Evolutionary conservation across 1,284 basidiomycete species (phyloP), one percentile per base, ranked within the genome.

Genomic region (Cryptococcus sp.): DNA sequence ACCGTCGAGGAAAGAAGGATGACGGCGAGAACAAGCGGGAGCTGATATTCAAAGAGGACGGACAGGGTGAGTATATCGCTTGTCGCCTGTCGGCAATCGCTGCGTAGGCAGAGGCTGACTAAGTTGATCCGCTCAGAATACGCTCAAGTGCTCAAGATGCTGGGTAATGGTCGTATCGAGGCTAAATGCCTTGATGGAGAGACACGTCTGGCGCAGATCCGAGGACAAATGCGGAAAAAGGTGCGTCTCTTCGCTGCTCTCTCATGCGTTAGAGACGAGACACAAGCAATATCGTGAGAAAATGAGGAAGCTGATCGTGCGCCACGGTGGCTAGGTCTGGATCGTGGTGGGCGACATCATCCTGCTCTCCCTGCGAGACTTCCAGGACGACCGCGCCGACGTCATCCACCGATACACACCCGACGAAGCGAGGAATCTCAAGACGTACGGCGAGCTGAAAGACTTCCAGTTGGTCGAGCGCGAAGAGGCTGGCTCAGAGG

Each of bases 141-240:
- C 79, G 96, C 94, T 20, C 96, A 99, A 79, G 96, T 99, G 46
- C 88, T 84, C 55, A 98, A 97, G 83, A 99, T 99, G 96, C 85
- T 99, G 54, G 96, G 96, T 55, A 99, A 99, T 77, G 96, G 96
- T 45, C 88, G 95, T 50, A 81, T 99, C 62, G 95, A 98, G 81
- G 95, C 95, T 5, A 88, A 90, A 73, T 98, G 96, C 82, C 98
- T 99, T 75, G 96, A 99, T 79, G 95, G 96, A 52, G 93, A 96
- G 84, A 98, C 97, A 81, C 85, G 95, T 70, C 83, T 99, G 76
- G 95, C 93, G 25, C 96, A 99, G 79, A 99, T 99, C 76, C 86
- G 96, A 79, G 96, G 96, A 55, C 98, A 98, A 83, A 94, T 99
- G 91, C 83, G 96, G 75, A 99, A 99, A 82, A 99, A 99, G 88